phyloP scores from a whole-genome alignment of 495 filamentous ascomycete genomes.

The Aspergillus affinis region DNA sequence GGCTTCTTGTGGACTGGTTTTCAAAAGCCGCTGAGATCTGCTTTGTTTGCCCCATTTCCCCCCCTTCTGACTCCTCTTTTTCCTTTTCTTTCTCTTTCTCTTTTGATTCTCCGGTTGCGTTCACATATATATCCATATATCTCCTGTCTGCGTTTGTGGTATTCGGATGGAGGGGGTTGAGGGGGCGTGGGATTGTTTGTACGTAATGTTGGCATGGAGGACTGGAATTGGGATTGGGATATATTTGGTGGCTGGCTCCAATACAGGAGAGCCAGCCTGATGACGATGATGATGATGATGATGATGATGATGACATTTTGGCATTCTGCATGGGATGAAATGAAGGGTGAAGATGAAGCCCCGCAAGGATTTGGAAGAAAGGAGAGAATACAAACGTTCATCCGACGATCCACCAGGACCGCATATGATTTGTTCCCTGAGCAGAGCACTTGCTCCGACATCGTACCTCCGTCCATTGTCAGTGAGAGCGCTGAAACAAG shows the following conservation, averaged over 20 bases:
- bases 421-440: neutral
- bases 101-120: slow-evolving; percentile 8
- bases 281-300: slow-evolving; percentile 9
- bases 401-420: neutral
- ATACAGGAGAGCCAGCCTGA: slow-evolving; percentile 3
- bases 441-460: neutral
- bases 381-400: slow-evolving; percentile 5
- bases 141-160: slow-evolving; percentile 15
- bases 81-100: neutral
- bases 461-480: no score
- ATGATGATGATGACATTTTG: slow-evolving; percentile 8
- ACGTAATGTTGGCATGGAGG: slow-evolving; percentile 13
- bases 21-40: slow-evolving; percentile 11
- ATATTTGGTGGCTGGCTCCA: slow-evolving; percentile 1
- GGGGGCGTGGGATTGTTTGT: slow-evolving; percentile 21
- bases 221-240: slow-evolving; percentile 1
- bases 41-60: no score
- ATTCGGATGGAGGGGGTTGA: slow-evolving; percentile 13
- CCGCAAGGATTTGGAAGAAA: neutral
- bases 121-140: slow-evolving; percentile 19
- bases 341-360: neutral
- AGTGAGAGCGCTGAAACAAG: neutral
- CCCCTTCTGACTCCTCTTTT: neutral
- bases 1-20: slow-evolving; percentile 7
- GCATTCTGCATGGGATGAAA: neutral